Base-by-base conservation (phyloP, 208 protist genomes). In the Phytomonas francai region DNA sequence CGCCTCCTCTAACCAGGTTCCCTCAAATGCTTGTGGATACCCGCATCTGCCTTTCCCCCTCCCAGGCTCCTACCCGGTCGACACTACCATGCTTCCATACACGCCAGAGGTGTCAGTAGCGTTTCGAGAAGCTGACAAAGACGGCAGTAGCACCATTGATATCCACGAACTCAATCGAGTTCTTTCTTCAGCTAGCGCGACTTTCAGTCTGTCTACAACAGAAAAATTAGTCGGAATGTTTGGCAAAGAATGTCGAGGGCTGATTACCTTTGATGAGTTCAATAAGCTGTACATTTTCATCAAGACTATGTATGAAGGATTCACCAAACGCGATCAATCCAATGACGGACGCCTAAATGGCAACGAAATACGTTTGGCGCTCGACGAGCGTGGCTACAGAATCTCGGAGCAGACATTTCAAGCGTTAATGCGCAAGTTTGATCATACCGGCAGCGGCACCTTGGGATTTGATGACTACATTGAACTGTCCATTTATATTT, bases 381-480 rank as follows among this genome's bases (percentile, higher is more conserved):
- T 95, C 16, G 32, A 31, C 12, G 68, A 64, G 8, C 69, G 79
- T 67, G 85, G 81, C 51, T 91, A 88, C 49, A 70, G 80, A 32
- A 36, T 93, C 3, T 72, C 65, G 19, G 87, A 95, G 77, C 70
- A 79, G 29, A 88, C 83, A 28, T 95, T 95, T 63, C 89, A 95
- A 71, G 69, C 80, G 1, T 51, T 95, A 45, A 95, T 95, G 89
- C 81, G 78, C 57, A 90, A 89, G 65, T 93, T 95, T 74, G 89
- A 95, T 59, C 87, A 83, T n/a, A 75, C 79, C 51, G 76, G 78
- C 56, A 73, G 76, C 33, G 89, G 87, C 68, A 79, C 74, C 58
- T 79, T 95, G 45, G 85, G 78, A 65, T 92, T 95, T 59, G 89
- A 95, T 67, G 89, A 95, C 67, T 95, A 95, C 74, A 84, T 95